Evolutionary conservation across 2,329 filamentous ascomycete species (phyloP), one percentile per base, ranked within the genome.

Genomic region (Pestalotiopsis sp.): DNA sequence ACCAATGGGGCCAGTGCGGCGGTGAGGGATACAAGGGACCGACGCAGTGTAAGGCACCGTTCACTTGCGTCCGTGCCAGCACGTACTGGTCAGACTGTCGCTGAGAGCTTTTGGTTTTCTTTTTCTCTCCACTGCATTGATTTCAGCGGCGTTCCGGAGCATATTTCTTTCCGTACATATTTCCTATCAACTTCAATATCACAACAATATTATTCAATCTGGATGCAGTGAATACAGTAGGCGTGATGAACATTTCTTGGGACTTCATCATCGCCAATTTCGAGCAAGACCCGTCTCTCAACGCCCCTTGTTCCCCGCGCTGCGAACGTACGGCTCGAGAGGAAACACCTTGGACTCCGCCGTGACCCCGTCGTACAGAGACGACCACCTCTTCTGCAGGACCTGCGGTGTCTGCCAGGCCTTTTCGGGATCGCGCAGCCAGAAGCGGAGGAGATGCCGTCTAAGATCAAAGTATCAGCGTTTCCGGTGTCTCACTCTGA

Each of bases 291-390:
- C 7, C 4, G 4, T 2, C 2, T 36, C 4, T 73, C 41, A 75
- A 67, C 74, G 73, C 20, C 66, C 70, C 69, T 79, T 77, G 61
- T 79, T 79, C 31, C 79, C 76, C 12, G 80, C 80, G 69, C 79
- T 82, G 23, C 83, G 78, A 70, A 85, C 81, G 25, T 77, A 79
- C n/a, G 87, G 86, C 73, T 91, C 85, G 2, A 89, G 78, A 0
- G 88, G 88, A 66, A 90, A 87, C 0, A 89, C 83, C 45, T 86
- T 81, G 12, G 81, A 83, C 70, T 89, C 86, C 0, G 83, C 78
- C 2, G 78, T 83, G 3, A 90, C 82, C 3, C 81, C 84, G 1
- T 82, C 80, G 71, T 89, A 91, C 0, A 91, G 78, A 4, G 82
- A 79, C 23, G 83, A 80, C 86, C 87, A 91, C 9, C 84, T 79